Evolutionary conservation across 441 rosid genomes (phyloP).

Genomic region (Theobroma grandiflorum): DNA sequence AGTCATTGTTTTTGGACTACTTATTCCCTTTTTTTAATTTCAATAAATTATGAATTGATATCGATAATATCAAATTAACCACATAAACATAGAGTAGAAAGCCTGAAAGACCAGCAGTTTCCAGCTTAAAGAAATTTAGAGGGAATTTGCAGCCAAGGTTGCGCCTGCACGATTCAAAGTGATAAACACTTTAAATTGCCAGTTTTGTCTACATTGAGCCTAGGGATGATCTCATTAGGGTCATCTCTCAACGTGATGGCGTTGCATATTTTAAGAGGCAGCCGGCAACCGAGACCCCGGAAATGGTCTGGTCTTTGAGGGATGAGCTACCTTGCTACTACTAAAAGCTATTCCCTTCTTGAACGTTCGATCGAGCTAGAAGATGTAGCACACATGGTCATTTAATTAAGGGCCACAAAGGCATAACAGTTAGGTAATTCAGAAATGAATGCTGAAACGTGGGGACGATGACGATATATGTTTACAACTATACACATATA

Average conservation of each 20-base stretch:
- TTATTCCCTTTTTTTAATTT: too few species aligned
- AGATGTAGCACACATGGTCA: conserved; percentile 35
- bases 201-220: background rate
- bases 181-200: background rate
- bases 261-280: background rate
- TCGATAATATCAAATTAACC: too few species aligned
- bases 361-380: background rate
- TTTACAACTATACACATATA: too few species aligned
- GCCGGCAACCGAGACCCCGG: background rate
- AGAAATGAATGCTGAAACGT: conserved; percentile 32
- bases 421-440: conserved; percentile 36
- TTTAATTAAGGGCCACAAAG: conserved; percentile 50
- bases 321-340: background rate
- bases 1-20: too few species aligned
- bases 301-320: background rate
- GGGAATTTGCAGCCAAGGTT: conserved; percentile 14
- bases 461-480: background rate
- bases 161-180: background rate
- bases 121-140: background rate
- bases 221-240: background rate
- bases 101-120: too few species aligned
- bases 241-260: background rate
- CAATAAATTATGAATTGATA: too few species aligned
- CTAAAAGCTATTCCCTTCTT: background rate
- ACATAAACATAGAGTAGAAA: too few species aligned